Evolutionary conservation across 1,284 basidiomycete genomes (phyloP).

Genomic region (Singerocomus inundabilis): DNA sequence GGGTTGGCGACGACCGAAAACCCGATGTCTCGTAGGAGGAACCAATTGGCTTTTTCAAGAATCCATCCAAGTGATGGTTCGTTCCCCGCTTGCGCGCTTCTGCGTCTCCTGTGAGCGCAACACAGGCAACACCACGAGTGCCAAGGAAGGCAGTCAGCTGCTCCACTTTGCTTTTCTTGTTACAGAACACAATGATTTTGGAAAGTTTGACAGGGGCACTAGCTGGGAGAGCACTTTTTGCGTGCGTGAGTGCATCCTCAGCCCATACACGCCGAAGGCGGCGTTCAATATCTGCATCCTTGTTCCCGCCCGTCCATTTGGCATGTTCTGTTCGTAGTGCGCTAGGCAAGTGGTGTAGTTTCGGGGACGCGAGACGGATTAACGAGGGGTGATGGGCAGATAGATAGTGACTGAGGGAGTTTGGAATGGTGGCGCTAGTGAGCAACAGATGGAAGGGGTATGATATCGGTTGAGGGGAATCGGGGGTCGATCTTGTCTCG

Average conservation of each 20-base stretch:
- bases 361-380: slow-evolving; percentile 71
- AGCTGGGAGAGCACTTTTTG: slow-evolving; percentile 22
- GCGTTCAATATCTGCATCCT: slow-evolving; percentile 73
- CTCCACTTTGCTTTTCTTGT: slow-evolving; percentile 67
- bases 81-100: slow-evolving; percentile 59
- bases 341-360: slow-evolving; percentile 74
- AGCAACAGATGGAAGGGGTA: slow-evolving; percentile 80
- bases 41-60: slow-evolving; percentile 44
- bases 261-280: slow-evolving; percentile 74
- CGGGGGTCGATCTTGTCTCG: slow-evolving; percentile 15
- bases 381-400: slow-evolving; percentile 58
- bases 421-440: slow-evolving; percentile 86
- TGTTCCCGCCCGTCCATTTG: slow-evolving; percentile 74
- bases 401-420: slow-evolving; percentile 68
- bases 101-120: slow-evolving; percentile 61
- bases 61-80: slow-evolving; percentile 73
- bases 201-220: slow-evolving; percentile 34
- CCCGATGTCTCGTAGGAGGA: neutral
- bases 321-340: slow-evolving; percentile 72
- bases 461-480: slow-evolving; percentile 31
- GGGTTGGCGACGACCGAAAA: slow-evolving; percentile 12
- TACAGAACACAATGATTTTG: slow-evolving; percentile 81
- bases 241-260: slow-evolving; percentile 53
- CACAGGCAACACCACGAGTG: slow-evolving; percentile 58
- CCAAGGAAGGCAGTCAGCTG: slow-evolving; percentile 57